Conservation (phyloP, 176 grass and related monocot species). For the Juncus inflexus region DNA sequence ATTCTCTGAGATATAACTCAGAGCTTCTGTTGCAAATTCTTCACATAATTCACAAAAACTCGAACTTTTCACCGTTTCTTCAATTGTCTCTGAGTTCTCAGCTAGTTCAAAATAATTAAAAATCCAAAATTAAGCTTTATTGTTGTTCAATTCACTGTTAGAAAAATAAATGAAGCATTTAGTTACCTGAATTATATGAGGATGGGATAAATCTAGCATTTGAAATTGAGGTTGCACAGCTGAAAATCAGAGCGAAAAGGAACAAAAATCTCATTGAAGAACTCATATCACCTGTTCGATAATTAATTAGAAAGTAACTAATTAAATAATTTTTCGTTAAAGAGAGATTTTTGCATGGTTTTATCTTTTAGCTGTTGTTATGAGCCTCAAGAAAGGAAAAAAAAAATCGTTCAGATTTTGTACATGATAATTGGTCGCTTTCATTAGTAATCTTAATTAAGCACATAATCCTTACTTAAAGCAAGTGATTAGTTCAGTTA, state of each 20-base stretch:
- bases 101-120: conserved; percentile 12
- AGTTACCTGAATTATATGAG: conserved; percentile 36
- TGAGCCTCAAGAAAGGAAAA: no score
- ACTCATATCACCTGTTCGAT: conserved; percentile 35
- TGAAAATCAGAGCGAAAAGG: conserved; percentile 26
- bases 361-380: no score
- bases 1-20: conserved; percentile 13
- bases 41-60: conserved; percentile 27
- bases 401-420: no score
- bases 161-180: neutral
- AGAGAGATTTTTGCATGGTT: no score
- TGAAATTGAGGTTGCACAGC: neutral
- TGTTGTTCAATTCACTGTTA: neutral
- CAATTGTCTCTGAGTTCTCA: conserved; percentile 8
- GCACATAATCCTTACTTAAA: no score
- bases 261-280: conserved; percentile 8
- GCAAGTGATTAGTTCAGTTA: no score
- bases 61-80: conserved; percentile 23
- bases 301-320: neutral
- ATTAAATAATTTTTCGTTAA: no score
- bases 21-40: conserved; percentile 25
- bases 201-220: conserved; percentile 21
- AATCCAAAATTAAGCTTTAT: conserved; percentile 5
- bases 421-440: no score
- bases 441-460: no score